These are phyloP conservation scores for Cladosporium sp. DNA, from an alignment of 2,329 filamentous ascomycete genomes.

Conservation along the genomic window DNA sequence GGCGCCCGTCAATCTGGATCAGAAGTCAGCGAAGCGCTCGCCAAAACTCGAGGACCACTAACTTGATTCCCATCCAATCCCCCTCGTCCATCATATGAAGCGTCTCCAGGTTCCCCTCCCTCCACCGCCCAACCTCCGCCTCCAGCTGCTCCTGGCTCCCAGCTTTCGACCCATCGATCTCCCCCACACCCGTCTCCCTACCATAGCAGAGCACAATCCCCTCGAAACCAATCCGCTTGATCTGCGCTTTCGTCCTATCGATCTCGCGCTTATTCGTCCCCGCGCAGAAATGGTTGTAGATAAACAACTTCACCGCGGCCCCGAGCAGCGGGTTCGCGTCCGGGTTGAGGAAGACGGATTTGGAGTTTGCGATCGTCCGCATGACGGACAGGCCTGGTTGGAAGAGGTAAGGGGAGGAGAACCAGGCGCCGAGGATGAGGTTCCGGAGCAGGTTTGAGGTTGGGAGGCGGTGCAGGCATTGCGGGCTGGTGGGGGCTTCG, in stretches of 20 bases:
- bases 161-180: conserved; percentile 41
- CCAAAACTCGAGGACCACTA: conserved; percentile 13
- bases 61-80: conserved; percentile 50
- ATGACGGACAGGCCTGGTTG: conserved; percentile 28
- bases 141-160: conserved; percentile 23
- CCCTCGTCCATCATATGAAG: conserved; percentile 47
- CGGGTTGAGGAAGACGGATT: conserved; percentile 40
- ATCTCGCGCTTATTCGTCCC: conserved; percentile 46
- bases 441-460: conserved; percentile 26
- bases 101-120: conserved; percentile 48
- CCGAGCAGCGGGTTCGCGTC: conserved; percentile 44
- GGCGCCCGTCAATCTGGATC: conserved; percentile 42
- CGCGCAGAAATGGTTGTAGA: conserved; percentile 54
- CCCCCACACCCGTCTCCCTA: conserved; percentile 41
- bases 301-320: conserved; percentile 39
- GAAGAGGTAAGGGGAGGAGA: conserved; percentile 29
- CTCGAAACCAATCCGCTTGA: conserved; percentile 46
- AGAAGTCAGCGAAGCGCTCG: conserved; percentile 3
- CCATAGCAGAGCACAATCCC: conserved; percentile 51
- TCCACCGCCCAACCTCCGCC: conserved; percentile 41
- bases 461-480: conserved; percentile 18
- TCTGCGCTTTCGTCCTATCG: conserved; percentile 37
- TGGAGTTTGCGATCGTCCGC: conserved; percentile 38
- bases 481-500: conserved; percentile 6
- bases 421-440: conserved; percentile 26